These are phyloP conservation scores for Rosa lucieae DNA, from an alignment of 306 rosid species.

Conservation along the genomic window DNA sequence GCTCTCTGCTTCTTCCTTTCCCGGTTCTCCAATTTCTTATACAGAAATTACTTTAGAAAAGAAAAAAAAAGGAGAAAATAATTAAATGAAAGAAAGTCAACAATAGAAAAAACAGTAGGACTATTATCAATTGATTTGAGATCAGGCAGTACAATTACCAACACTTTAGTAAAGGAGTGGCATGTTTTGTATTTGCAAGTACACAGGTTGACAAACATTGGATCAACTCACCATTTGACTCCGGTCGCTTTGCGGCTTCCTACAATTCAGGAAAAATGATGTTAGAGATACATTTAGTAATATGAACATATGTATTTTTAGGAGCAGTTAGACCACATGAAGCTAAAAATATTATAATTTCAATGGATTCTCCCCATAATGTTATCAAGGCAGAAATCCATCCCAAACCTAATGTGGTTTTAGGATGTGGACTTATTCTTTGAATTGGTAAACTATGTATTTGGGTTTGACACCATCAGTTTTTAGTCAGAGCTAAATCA, in stretches of 20 bases:
- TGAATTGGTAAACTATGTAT: background rate
- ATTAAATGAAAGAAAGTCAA: too few relatives aligned
- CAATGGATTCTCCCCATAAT: background rate
- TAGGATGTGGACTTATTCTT: background rate
- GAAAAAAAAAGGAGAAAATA: too few relatives aligned
- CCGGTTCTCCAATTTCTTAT: too few relatives aligned
- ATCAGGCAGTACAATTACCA: too few relatives aligned
- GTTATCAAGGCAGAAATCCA: background rate
- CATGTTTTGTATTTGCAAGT: too few relatives aligned
- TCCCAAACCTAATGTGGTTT: background rate
- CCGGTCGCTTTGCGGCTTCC: slow-evolving; percentile 63
- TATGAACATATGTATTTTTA: too few relatives aligned
- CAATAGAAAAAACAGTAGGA: too few relatives aligned
- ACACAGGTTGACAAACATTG: background rate
- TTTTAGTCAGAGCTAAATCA: background rate
- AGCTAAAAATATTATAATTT: too few relatives aligned
- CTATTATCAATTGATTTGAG: too few relatives aligned
- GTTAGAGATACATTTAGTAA: slow-evolving; percentile 28
- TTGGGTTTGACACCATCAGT: background rate
- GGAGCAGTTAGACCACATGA: background rate
- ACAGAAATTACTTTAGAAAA: too few relatives aligned
- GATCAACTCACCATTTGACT: slow-evolving; percentile 54
- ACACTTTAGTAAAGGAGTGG: too few relatives aligned
- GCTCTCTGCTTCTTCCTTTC: too few relatives aligned
- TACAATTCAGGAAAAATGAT: slow-evolving; percentile 38